These are phyloP conservation scores for Dryas alaskensis DNA, from an alignment of 306 rosid species.

Conservation along the genomic window DNA sequence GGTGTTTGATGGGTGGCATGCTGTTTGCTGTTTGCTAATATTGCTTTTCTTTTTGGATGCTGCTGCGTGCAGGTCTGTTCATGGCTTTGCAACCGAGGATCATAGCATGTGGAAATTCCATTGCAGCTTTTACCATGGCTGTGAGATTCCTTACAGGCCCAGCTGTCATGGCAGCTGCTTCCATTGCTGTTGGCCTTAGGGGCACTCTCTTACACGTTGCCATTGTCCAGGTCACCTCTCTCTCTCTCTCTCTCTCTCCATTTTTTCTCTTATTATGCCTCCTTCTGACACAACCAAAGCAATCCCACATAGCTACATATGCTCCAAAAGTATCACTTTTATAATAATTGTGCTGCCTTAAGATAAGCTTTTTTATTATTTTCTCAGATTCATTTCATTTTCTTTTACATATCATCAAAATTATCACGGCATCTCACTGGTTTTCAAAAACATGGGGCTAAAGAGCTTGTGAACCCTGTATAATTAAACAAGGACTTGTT, in stretches of 20 bases:
- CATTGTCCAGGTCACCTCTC: slow-evolving; percentile 70
- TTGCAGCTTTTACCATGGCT: slow-evolving; percentile 87
- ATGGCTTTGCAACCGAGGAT: slow-evolving; percentile 99
- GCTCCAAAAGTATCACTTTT: slow-evolving; percentile 28
- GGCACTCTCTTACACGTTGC: slow-evolving; percentile 89
- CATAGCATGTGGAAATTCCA: slow-evolving; percentile 93
- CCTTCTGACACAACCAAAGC: slow-evolving; percentile 43
- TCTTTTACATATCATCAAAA: neutral
- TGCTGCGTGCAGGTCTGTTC: slow-evolving; percentile 65
- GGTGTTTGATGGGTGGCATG: slow-evolving; percentile 36
- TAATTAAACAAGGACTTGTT: slow-evolving; percentile 17
- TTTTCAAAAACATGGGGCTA: neutral
- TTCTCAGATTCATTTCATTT: neutral
- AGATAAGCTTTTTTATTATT: slow-evolving; percentile 40
- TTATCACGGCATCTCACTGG: slow-evolving; percentile 15
- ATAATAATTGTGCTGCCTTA: slow-evolving; percentile 1
- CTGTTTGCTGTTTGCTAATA: neutral
- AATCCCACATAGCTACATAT: slow-evolving; percentile 33
- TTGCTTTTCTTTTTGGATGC: neutral
- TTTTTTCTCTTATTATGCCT: slow-evolving; percentile 28
- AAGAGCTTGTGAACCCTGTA: neutral
- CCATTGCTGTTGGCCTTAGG: slow-evolving; percentile 87
- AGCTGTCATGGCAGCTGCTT: slow-evolving; percentile 98
- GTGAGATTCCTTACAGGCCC: slow-evolving; percentile 99
- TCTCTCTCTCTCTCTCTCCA: neutral